Evolutionary conservation across 169 alveolate genomes (phyloP).

Genomic region (Cryptosporidium sp.): DNA sequence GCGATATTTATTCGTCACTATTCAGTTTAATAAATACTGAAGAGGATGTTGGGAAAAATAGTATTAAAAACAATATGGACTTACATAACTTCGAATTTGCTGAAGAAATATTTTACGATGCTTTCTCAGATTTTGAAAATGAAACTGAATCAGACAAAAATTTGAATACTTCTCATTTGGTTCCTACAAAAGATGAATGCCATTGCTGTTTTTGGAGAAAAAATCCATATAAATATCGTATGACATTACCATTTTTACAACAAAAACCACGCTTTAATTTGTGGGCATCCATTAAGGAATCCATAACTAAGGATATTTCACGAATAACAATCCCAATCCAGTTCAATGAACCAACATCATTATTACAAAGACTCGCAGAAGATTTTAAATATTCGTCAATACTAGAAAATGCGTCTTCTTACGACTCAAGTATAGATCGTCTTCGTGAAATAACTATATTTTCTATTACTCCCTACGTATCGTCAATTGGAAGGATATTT

Average conservation of each 20-base stretch:
- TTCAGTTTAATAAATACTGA: constrained; percentile 16
- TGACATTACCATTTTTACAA: constrained; percentile 32
- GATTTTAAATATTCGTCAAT: constrained; percentile 91
- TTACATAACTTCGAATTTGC: not conserved
- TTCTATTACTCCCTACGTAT: constrained; percentile 89
- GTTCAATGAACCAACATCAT: constrained; percentile 96
- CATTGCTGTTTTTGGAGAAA: constrained; percentile 48
- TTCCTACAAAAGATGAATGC: constrained; percentile 43
- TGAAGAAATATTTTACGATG: constrained; percentile 63
- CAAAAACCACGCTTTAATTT: constrained; percentile 77
- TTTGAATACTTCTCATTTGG: not conserved
- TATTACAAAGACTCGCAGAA: constrained; percentile 94
- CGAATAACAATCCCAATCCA: constrained; percentile 95
- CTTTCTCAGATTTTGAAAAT: constrained; percentile 49
- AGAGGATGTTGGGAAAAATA: not conserved
- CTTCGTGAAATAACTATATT: constrained; percentile 88
- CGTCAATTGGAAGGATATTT: constrained; percentile 88
- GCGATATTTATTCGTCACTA: constrained; percentile 46
- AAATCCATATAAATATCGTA: constrained; percentile 43
- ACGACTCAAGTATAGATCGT: constrained; percentile 80
- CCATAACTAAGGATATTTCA: constrained; percentile 95
- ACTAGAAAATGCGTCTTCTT: constrained; percentile 78
- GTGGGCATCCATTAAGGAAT: constrained; percentile 95
- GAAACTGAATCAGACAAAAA: constrained; percentile 4
- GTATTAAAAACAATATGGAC: not conserved